Evolutionary conservation across 2,329 filamentous ascomycete species (phyloP), one percentile per base, ranked within the genome.

Genomic region (Epicoccum sorghinum): DNA sequence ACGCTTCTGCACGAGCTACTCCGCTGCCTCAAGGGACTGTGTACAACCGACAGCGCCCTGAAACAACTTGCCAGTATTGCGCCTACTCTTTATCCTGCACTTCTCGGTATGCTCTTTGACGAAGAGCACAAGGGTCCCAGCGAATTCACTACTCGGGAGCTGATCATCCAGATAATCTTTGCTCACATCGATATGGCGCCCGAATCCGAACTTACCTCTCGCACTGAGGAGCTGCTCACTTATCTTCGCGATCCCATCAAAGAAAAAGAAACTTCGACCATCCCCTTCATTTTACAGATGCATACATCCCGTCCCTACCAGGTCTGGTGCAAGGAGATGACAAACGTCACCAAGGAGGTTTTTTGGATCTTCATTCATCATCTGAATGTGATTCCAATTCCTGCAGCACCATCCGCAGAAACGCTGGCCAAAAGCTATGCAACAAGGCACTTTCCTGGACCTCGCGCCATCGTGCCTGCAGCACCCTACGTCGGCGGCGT

Each of bases 301-400:
- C 89, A 90, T 64, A 87, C 88, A 32, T 86, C 91, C 44, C 85
- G 93, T 0, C 93, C 93, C 0, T 99, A 97, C 74, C 89, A 91
- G 30, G 85, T 96, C 3, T 99, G 93, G 93, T 91, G 89, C 77
- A 95, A 93, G 74, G 95, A 99, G 76, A 86, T 93, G 14, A 88
- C 88, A 55, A 93, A 90, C 66, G 93, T 98, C 42, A 96, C 93
- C 37, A 97, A 97, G 75, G 93, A 99, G 74, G 93, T 98, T 25
- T 99, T 99, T 73, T 99, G 93, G 93, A 98, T 98, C 71, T 99
- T 98, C 78, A 82, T 98, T 48, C 93, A 98, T 75, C 90, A 96
- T 64, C 81, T 96, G 53, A 98, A 98, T 67, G 88, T 97, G 40
- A 84, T 98, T 33, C 83, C 91, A 22, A 75, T 90, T 30, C 84